Conservation (phyloP, 805 yeast genomes). For the Dipodascopsis uninucleata region DNA sequence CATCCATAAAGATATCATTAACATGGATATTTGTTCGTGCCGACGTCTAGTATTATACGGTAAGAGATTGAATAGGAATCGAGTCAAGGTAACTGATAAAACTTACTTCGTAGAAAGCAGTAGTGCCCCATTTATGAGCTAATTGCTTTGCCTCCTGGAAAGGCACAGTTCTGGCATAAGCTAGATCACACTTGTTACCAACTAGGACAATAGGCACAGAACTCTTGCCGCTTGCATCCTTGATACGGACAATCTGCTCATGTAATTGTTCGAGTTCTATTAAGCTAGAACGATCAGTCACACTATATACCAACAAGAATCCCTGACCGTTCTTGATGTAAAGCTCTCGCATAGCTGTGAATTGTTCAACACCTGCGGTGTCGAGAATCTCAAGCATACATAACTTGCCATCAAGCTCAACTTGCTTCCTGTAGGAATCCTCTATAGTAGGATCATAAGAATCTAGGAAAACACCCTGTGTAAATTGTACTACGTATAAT, state of each 20-base stretch:
- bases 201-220: constrained; percentile 83
- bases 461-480: constrained; percentile 24
- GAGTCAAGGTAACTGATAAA: not conserved
- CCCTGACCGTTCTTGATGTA: constrained; percentile 71
- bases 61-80: not conserved
- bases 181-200: constrained; percentile 80
- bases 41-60: constrained; percentile 11
- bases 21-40: constrained; percentile 22
- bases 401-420: constrained; percentile 82
- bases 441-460: constrained; percentile 93
- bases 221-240: constrained; percentile 55
- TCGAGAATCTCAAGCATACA: constrained; percentile 86
- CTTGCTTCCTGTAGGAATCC: constrained; percentile 87
- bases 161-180: constrained; percentile 21
- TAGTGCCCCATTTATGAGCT: constrained; percentile 21
- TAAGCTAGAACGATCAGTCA: constrained; percentile 71
- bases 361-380: constrained; percentile 93
- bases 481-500: constrained; percentile 37
- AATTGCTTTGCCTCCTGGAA: constrained; percentile 20
- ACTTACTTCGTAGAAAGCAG: constrained; percentile 22
- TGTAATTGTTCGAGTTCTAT: constrained; percentile 75
- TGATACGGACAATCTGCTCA: constrained; percentile 81
- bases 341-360: constrained; percentile 89
- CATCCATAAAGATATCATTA: constrained; percentile 20
- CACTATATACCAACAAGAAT: constrained; percentile 79